A percentile compares a stretch with the other conserved stretches of the same genome.
phyloP scores from a whole-genome alignment of 371 early-diverging fungal species.

The Mortierella sp. region DNA sequence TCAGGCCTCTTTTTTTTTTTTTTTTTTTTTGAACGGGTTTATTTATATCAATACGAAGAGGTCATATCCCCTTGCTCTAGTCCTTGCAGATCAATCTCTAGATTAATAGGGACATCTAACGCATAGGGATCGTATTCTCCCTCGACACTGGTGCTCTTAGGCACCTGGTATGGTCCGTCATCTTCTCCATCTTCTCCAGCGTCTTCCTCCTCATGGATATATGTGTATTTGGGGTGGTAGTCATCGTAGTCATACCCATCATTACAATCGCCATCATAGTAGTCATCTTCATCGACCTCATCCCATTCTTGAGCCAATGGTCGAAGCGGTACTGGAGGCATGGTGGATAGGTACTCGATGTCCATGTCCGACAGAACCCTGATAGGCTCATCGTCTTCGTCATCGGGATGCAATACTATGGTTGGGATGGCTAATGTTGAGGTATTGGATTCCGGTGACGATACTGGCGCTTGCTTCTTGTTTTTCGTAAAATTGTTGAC shows the following conservation, averaged over 20 bases:
- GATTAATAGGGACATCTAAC: slow-evolving; percentile 40
- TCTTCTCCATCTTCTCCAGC: neutral
- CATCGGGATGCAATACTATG: slow-evolving; percentile 53
- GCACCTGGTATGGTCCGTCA: neutral
- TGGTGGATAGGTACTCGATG: slow-evolving; percentile 50
- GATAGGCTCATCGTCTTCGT: slow-evolving; percentile 44
- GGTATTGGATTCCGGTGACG: neutral
- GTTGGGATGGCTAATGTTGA: slow-evolving; percentile 25
- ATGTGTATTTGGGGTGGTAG: neutral
- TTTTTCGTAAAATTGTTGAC: slow-evolving; percentile 27
- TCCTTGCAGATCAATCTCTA: slow-evolving; percentile 34
- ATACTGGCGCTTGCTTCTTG: slow-evolving; percentile 5
- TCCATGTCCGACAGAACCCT: slow-evolving; percentile 38
- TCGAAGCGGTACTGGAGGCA: slow-evolving; percentile 39
- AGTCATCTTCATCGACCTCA: slow-evolving; percentile 11
- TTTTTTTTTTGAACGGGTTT: too few relatives aligned
- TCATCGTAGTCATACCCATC: slow-evolving; percentile 18
- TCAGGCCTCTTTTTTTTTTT: too few relatives aligned
- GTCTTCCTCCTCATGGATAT: neutral
- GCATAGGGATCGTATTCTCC: slow-evolving; percentile 40
- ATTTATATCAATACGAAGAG: neutral
- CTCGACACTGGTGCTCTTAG: neutral
- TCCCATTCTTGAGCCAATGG: slow-evolving; percentile 24
- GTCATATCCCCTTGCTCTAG: slow-evolving; percentile 9
- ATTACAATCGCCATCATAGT: slow-evolving; percentile 8